Evolutionary conservation across 257 asterid species (phyloP).

Genomic region (Plectranthus barbatus): DNA sequence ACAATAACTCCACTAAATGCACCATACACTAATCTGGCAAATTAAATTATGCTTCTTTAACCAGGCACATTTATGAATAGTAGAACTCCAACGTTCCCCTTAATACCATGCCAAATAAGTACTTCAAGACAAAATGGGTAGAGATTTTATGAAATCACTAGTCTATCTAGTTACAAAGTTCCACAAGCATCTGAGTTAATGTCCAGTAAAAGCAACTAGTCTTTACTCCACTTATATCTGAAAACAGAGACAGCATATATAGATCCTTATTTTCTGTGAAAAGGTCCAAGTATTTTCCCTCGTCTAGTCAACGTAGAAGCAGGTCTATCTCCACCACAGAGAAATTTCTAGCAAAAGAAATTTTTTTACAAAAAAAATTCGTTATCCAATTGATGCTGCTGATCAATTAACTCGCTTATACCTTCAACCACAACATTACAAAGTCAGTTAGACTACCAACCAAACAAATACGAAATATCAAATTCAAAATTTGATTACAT

Average conservation of each 20-base stretch:
- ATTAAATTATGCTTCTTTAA: background rate
- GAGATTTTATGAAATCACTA: background rate
- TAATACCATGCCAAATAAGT: background rate
- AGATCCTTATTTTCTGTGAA: background rate
- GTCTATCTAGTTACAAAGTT: background rate
- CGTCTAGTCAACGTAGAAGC: background rate
- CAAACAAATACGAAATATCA: background rate
- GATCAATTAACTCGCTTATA: background rate
- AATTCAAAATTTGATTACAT: background rate
- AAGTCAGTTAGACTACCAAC: background rate
- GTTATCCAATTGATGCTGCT: background rate
- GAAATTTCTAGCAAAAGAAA: background rate
- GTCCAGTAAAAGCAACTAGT: background rate
- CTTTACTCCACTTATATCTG: background rate
- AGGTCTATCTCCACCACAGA: background rate
- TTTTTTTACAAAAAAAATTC: background rate
- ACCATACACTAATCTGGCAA: background rate
- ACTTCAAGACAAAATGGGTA: background rate
- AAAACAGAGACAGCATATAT: background rate
- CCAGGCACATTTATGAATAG: background rate
- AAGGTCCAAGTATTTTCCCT: background rate
- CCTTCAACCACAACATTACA: background rate
- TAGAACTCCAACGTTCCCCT: background rate
- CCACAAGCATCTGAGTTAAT: background rate
- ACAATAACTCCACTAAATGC: background rate